Percentiles rank a stretch among this genome's conserved stretches.
phyloP scores from a whole-genome alignment of 2,329 filamentous ascomycete species.

The Acephala macrosclerotiorum region DNA sequence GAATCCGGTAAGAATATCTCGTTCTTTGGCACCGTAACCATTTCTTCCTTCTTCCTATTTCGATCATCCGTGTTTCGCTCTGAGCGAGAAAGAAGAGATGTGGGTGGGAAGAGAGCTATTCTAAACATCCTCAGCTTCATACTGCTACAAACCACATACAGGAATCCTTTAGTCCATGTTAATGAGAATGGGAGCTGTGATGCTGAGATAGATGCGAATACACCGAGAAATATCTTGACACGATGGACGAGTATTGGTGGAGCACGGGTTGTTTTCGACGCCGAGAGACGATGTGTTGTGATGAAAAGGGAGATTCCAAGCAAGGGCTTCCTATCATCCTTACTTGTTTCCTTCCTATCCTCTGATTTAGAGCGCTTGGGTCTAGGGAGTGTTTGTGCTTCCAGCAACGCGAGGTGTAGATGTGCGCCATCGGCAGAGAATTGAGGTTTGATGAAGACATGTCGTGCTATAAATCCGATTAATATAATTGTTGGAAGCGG shows the following conservation, averaged over 20 bases:
- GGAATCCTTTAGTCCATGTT: not conserved
- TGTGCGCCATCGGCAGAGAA: conserved; percentile 1
- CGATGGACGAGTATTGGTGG: not conserved
- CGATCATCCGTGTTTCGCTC: not conserved
- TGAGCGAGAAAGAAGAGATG: not conserved
- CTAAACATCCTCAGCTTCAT: conserved; percentile 1
- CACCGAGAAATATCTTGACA: not conserved
- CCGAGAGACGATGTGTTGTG: not conserved
- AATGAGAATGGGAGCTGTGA: not conserved
- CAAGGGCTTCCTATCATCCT: not conserved
- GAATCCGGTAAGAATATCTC: not conserved
- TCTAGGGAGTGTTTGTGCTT: not conserved
- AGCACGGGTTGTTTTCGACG: not conserved
- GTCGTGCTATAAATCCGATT: not conserved
- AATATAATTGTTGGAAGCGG: not conserved
- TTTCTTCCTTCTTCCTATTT: not conserved
- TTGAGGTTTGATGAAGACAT: conserved; percentile 1
- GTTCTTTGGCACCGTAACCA: not conserved
- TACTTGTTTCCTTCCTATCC: not conserved
- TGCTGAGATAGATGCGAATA: not conserved
- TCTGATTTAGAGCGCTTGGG: not conserved
- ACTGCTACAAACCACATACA: not conserved
- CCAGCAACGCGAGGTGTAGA: not conserved
- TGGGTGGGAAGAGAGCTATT: not conserved
- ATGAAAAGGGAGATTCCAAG: not conserved